Conservation (phyloP, 2,329 filamentous ascomycete species). For the Ambrosiella cleistominuta region DNA sequence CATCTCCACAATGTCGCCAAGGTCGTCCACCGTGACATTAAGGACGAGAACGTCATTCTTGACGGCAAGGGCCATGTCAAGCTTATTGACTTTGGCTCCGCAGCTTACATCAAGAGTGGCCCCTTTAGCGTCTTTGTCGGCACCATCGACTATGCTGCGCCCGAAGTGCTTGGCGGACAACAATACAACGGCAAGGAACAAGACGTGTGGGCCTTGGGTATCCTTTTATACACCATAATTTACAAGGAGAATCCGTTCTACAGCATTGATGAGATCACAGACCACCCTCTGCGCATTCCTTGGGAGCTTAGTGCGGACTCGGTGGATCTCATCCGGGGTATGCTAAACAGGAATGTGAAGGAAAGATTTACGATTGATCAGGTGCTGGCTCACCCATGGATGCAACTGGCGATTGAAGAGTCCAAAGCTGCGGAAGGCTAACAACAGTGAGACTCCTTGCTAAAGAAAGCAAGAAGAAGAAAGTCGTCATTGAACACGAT, state of each 20-base stretch:
- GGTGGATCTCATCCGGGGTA: conserved; percentile 75
- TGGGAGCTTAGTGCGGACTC: conserved; percentile 80
- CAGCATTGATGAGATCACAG: conserved; percentile 97
- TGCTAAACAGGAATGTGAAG: conserved; percentile 82
- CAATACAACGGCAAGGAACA: conserved; percentile 92
- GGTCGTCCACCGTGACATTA: conserved; percentile 95
- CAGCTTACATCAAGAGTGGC: conserved; percentile 93
- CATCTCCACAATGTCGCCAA: conserved; percentile 80
- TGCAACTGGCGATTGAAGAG: conserved; percentile 16
- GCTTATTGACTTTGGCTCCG: conserved; percentile 94
- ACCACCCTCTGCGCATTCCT: conserved; percentile 81
- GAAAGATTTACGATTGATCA: conserved; percentile 70
- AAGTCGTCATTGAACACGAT: background rate
- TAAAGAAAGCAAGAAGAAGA: background rate
- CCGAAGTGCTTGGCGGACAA: conserved; percentile 86
- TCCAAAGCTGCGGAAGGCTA: conserved; percentile 2
- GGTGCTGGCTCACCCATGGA: conserved; percentile 85
- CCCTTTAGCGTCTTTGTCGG: conserved; percentile 98
- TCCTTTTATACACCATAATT: conserved; percentile 92
- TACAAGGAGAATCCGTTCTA: conserved; percentile 99
- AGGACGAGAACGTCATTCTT: conserved; percentile 93
- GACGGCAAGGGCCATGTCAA: conserved; percentile 94
- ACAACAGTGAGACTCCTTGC: background rate
- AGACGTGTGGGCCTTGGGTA: conserved; percentile 94
- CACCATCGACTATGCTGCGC: conserved; percentile 95